A percentile compares a stretch with the other conserved stretches of the same genome.
Evolutionary conservation across 345 rosid species (phyloP).

Genomic region (Conringia planisiliqua): DNA sequence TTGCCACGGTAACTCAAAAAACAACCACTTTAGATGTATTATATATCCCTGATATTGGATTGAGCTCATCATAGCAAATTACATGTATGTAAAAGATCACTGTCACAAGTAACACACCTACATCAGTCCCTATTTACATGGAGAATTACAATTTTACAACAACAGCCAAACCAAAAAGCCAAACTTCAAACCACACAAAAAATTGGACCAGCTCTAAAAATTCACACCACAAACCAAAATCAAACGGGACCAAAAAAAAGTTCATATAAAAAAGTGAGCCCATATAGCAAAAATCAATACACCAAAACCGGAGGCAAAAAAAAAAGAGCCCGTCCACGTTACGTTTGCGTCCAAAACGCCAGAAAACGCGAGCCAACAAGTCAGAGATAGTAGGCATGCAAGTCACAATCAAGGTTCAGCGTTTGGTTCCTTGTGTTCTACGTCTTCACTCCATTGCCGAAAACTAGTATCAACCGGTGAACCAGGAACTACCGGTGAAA

Average conservation of each 20-base stretch:
- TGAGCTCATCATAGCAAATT: neutral
- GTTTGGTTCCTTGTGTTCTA: slow-evolving; percentile 23
- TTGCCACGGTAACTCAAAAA: neutral
- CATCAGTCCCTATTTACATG: slow-evolving; percentile 14
- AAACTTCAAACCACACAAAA: slow-evolving; percentile 7
- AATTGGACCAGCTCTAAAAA: slow-evolving; percentile 11
- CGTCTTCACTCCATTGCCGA: slow-evolving; percentile 40
- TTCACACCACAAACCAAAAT: slow-evolving; percentile 23
- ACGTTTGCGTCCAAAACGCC: slow-evolving; percentile 23
- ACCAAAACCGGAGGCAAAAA: slow-evolving; percentile 3
- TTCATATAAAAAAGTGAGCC: slow-evolving; percentile 15
- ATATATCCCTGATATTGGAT: neutral
- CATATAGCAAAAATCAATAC: neutral
- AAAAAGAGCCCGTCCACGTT: neutral
- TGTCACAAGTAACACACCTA: neutral
- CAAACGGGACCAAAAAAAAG: slow-evolving; percentile 3
- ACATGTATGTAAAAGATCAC: neutral
- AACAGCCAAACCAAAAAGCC: neutral
- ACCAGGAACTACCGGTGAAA: slow-evolving; percentile 55
- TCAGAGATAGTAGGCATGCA: neutral
- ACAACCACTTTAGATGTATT: neutral
- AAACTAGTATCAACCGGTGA: slow-evolving; percentile 54
- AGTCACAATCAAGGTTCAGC: slow-evolving; percentile 18
- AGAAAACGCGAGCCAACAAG: neutral
- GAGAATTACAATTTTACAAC: neutral